Evolutionary conservation across 305 asterid species (phyloP).

Genomic region (Coffea humblotiana): DNA sequence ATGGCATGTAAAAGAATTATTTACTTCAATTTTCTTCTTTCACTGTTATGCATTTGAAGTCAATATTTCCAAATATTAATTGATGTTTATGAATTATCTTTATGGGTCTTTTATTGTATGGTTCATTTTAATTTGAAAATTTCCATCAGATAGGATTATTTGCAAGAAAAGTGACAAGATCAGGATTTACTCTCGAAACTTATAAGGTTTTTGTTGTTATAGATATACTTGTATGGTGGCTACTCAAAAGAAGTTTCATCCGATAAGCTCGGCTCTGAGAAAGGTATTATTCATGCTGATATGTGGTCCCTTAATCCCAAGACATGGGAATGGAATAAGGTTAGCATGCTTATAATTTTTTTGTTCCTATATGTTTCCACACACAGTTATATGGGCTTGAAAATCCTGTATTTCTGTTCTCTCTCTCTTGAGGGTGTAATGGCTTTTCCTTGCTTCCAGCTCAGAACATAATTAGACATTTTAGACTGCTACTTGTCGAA

Average conservation of each 20-base stretch:
- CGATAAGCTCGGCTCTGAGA: constrained; percentile 81
- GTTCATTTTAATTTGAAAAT: background rate
- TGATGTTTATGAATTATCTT: background rate
- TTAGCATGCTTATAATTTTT: constrained; percentile 29
- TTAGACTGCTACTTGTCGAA: background rate
- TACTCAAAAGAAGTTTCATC: constrained; percentile 85
- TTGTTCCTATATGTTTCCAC: constrained; percentile 11
- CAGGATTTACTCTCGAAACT: background rate
- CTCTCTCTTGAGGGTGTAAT: background rate
- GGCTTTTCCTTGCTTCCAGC: background rate
- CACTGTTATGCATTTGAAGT: background rate
- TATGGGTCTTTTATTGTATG: background rate
- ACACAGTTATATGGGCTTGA: background rate
- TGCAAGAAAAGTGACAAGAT: background rate
- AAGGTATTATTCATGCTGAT: constrained; percentile 90
- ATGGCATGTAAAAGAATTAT: background rate
- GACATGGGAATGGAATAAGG: constrained; percentile 99
- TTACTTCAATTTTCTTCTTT: background rate
- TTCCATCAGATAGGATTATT: background rate
- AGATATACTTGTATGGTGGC: constrained; percentile 95
- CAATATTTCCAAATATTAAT: background rate
- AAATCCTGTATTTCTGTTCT: background rate
- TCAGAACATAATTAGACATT: background rate
- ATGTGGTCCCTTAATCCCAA: constrained; percentile 94
- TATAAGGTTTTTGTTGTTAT: background rate